phyloP scores from a whole-genome alignment of 805 yeast species.

The Kluyveromyces aestuarii region DNA sequence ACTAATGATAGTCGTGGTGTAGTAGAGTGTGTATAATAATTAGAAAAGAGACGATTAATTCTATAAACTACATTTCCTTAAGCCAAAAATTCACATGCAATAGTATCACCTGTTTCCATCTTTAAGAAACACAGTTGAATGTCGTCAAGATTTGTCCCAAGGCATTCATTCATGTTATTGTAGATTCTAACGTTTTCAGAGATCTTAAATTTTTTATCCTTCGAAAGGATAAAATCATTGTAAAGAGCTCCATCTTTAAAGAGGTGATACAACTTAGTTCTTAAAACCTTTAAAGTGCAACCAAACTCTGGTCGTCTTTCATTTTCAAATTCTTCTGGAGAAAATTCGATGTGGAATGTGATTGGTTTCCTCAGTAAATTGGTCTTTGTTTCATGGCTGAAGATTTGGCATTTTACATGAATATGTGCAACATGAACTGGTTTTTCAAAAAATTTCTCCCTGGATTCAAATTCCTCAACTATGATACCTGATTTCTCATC shows the following conservation, averaged over 20 bases:
- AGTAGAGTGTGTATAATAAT: neutral
- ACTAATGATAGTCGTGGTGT: too few species aligned
- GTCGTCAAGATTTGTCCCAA: constrained; percentile 30
- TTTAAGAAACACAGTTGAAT: constrained; percentile 42
- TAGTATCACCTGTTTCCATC: constrained; percentile 44
- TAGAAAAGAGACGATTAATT: neutral
- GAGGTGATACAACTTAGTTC: constrained; percentile 46
- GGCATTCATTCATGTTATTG: constrained; percentile 25
- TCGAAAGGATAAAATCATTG: constrained; percentile 12
- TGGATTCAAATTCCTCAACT: constrained; percentile 33
- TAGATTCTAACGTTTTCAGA: constrained; percentile 30
- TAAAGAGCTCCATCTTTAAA: constrained; percentile 38
- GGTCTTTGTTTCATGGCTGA: constrained; percentile 13
- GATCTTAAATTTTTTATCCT: constrained; percentile 16
- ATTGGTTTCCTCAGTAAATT: constrained; percentile 29
- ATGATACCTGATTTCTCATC: constrained; percentile 27
- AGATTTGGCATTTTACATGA: constrained; percentile 42
- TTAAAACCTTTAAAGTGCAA: constrained; percentile 53
- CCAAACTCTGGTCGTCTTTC: constrained; percentile 60
- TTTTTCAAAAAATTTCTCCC: constrained; percentile 57
- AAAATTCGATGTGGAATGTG: constrained; percentile 64
- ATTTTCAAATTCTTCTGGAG: constrained; percentile 66
- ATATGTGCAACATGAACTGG: constrained; percentile 78
- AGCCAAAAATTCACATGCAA: constrained; percentile 30
- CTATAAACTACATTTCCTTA: constrained; percentile 1